Percentiles rank a stretch among this genome's conserved stretches.
These are phyloP conservation scores for Coemansia sp. DNA, from an alignment of 371 early-diverging fungal species.

Conservation along the genomic window DNA sequence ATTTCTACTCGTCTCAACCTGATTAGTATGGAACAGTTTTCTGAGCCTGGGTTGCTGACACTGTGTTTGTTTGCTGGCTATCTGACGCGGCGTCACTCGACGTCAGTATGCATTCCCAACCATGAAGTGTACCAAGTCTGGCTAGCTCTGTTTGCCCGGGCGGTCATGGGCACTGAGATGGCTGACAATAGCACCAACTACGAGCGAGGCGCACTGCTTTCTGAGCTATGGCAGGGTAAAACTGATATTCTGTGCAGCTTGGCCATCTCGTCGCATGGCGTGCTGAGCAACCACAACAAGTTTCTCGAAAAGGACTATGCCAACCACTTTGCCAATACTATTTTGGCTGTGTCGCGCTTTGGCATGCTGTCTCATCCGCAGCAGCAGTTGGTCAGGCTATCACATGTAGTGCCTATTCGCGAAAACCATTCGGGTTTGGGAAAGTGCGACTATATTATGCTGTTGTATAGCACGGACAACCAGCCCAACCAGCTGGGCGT, in stretches of 20 bases:
- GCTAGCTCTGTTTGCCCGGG: slow-evolving; percentile 26
- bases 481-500: slow-evolving; percentile 35
- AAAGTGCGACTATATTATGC: slow-evolving; percentile 28
- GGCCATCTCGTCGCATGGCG: slow-evolving; percentile 18
- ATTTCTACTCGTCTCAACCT: background rate
- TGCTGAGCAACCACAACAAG: slow-evolving; percentile 34
- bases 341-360: slow-evolving; percentile 25
- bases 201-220: slow-evolving; percentile 10
- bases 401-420: slow-evolving; percentile 16
- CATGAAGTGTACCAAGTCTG: slow-evolving; percentile 28
- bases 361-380: slow-evolving; percentile 35
- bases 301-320: slow-evolving; percentile 34
- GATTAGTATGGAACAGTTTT: slow-evolving; percentile 8
- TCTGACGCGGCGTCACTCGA: slow-evolving; percentile 13
- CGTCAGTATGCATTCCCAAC: slow-evolving; percentile 24
- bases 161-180: slow-evolving; percentile 19
- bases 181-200: slow-evolving; percentile 21
- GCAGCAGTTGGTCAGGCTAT: slow-evolving; percentile 5
- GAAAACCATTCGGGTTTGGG: slow-evolving; percentile 24
- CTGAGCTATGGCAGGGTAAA: slow-evolving; percentile 17
- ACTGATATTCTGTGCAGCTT: slow-evolving; percentile 11
- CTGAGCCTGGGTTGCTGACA: slow-evolving; percentile 11
- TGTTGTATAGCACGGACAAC: slow-evolving; percentile 24
- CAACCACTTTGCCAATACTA: slow-evolving; percentile 33
- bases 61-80: slow-evolving; percentile 33